phyloP scores from a whole-genome alignment of 345 rosid genomes.

The Draba incana region DNA sequence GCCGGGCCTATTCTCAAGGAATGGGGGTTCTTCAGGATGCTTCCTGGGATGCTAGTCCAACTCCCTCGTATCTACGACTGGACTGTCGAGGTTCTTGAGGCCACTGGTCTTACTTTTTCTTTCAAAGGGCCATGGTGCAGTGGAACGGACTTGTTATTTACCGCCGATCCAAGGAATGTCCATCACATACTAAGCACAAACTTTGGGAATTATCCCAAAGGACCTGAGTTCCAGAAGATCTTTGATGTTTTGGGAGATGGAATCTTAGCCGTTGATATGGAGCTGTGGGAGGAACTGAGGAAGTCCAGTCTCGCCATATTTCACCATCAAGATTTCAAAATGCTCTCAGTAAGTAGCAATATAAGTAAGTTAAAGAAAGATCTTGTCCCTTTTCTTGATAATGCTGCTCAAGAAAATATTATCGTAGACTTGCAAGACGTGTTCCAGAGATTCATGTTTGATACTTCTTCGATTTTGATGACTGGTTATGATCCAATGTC shows the following conservation, averaged over 20 bases:
- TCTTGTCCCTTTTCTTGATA: slow-evolving; percentile 29
- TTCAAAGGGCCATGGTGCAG: slow-evolving; percentile 17
- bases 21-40: slow-evolving; percentile 33
- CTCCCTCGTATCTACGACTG: not conserved
- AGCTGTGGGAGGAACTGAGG: slow-evolving; percentile 31
- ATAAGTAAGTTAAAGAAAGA: slow-evolving; percentile 21
- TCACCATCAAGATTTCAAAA: slow-evolving; percentile 12
- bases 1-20: not conserved
- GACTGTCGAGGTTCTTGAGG: not conserved
- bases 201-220: slow-evolving; percentile 32
- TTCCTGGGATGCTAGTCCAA: slow-evolving; percentile 5
- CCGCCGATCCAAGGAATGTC: slow-evolving; percentile 28
- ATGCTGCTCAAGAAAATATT: not conserved
- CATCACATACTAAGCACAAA: slow-evolving; percentile 12
- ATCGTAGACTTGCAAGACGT: slow-evolving; percentile 17
- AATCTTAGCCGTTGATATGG: not conserved
- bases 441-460: no score
- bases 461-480: no score
- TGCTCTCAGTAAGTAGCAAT: slow-evolving; percentile 5
- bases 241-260: slow-evolving; percentile 34
- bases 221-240: slow-evolving; percentile 27
- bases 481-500: no score
- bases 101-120: not conserved
- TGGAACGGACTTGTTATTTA: slow-evolving; percentile 7
- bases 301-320: slow-evolving; percentile 19